Evolutionary conservation across 169 alveolate genomes (phyloP).

Genomic region (Plasmodium malariae): DNA sequence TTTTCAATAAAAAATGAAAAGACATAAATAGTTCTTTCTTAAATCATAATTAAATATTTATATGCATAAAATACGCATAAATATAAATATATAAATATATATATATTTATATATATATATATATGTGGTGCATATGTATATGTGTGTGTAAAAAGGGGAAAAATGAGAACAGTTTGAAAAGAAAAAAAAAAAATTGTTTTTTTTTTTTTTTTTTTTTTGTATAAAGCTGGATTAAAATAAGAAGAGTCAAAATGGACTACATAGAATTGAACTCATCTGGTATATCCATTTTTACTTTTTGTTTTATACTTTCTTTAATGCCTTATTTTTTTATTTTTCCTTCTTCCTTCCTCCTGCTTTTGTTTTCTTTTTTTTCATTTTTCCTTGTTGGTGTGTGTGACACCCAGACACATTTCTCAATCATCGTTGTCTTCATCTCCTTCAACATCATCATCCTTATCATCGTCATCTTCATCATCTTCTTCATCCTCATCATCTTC

Average conservation of each 20-base stretch:
- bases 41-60: conserved; percentile 29
- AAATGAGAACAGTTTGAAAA: no score
- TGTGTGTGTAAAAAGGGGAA: no score
- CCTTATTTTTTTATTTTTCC: not conserved
- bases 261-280: no score
- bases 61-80: conserved; percentile 4
- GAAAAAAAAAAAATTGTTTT: conserved; percentile 2
- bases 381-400: no score
- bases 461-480: conserved; percentile 58
- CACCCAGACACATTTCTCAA: no score
- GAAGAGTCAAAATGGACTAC: no score
- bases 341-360: not conserved
- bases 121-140: no score
- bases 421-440: conserved; percentile 48
- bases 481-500: conserved; percentile 77
- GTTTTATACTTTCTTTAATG: not conserved
- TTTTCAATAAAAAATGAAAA: conserved; percentile 44
- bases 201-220: not conserved
- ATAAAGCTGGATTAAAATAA: no score
- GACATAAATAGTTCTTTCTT: conserved; percentile 25
- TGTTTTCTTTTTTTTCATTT: not conserved
- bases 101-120: not conserved
- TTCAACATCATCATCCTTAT: conserved; percentile 47
- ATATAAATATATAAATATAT: conserved; percentile 5
- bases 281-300: not conserved